phyloP scores from a whole-genome alignment of 1,284 basidiomycete species.

The Microstroma glucosiphilum region DNA sequence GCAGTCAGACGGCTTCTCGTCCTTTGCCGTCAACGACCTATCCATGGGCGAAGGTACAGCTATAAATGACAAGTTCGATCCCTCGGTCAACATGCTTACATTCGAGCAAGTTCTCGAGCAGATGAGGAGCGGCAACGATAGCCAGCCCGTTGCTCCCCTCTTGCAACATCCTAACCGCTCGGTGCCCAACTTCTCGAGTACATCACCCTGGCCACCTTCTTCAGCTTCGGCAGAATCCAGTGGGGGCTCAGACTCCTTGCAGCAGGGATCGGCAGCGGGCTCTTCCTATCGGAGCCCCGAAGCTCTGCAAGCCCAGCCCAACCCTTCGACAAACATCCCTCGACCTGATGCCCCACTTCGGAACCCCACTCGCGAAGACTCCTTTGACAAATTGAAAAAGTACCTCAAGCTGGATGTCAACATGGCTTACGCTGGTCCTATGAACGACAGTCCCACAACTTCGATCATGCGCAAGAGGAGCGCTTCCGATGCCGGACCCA shows the following conservation, averaged over 20 bases:
- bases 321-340: neutral
- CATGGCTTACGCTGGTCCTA: conserved; percentile 32
- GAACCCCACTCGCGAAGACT: conserved; percentile 31
- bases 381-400: conserved; percentile 35
- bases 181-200: neutral
- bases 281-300: too few relatives aligned
- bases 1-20: neutral
- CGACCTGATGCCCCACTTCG: neutral
- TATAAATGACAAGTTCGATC: neutral
- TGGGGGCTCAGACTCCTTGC: neutral
- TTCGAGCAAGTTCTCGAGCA: conserved; percentile 6
- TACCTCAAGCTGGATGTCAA: conserved; percentile 36
- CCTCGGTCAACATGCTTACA: neutral
- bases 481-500: conserved; percentile 32
- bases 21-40: neutral
- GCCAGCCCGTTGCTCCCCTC: neutral
- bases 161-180: neutral
- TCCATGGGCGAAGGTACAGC: neutral
- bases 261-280: too few relatives aligned
- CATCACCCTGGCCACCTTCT: neutral
- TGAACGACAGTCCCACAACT: conserved; percentile 25
- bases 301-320: neutral
- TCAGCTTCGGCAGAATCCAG: neutral
- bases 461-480: conserved; percentile 24
- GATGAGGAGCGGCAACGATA: neutral